A percentile compares a stretch with the other conserved stretches of the same genome.
Conservation (phyloP, 257 asterid genomes). For the Plantago major region DNA sequence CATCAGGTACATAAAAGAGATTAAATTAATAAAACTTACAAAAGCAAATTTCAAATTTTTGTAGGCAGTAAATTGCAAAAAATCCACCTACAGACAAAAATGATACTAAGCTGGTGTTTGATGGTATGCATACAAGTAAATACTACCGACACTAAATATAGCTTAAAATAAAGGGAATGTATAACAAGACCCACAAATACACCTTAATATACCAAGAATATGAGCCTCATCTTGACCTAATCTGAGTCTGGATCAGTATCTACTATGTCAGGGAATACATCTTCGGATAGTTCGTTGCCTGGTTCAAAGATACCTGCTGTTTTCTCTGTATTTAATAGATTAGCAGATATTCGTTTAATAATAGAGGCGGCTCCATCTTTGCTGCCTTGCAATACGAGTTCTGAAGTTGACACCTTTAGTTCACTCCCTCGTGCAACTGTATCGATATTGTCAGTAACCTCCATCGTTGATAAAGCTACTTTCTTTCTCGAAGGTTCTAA, state of each 20-base stretch:
- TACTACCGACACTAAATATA: no score
- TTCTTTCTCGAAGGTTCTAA: conserved; percentile 17
- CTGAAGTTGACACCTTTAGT: conserved; percentile 19
- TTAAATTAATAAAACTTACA: no score
- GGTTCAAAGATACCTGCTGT: conserved; percentile 30
- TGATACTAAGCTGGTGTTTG: no score
- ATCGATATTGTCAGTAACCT: conserved; percentile 10
- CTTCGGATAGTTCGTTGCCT: conserved; percentile 32
- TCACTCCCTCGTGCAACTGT: conserved; percentile 15
- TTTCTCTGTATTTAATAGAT: conserved; percentile 17
- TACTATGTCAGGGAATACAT: conserved; percentile 59
- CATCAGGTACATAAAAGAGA: no score
- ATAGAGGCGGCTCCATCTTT: conserved; percentile 18
- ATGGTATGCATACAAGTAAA: no score
- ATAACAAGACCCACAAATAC: no score
- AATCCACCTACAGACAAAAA: no score
- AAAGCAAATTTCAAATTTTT: no score
- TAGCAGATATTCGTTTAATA: conserved; percentile 30
- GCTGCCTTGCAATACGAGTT: conserved; percentile 17
- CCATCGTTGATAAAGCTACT: conserved; percentile 20
- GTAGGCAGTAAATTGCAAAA: no score
- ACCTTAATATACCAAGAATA: no score
- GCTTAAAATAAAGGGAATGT: no score
- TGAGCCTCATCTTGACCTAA: conserved; percentile 20
- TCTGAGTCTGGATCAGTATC: conserved; percentile 81